Base-by-base conservation (phyloP, 2,329 filamentous ascomycete genomes). In the Metarhizium guizhouense region DNA sequence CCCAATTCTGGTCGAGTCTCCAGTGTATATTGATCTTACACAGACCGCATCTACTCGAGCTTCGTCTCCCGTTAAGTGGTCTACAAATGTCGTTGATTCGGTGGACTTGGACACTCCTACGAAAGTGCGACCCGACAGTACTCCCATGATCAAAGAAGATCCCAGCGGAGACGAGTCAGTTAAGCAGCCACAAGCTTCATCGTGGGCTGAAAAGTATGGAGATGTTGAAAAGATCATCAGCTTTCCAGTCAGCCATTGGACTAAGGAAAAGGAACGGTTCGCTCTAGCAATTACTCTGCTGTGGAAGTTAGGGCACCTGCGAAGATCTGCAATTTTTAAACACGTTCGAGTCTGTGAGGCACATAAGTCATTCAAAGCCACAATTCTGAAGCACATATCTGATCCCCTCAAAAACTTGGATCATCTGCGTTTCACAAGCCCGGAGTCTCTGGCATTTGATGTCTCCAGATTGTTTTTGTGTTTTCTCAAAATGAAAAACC, bases 1-100 rank as follows among this genome's bases (percentile, higher is more conserved):
- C 29, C 38, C 51, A 32, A 50, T 7, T 32, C 43, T 67, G 16
- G 45, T 54, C 10, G 64, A 67, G 25, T 57, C 61, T 36, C 57
- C 59, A 1, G 58, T 60, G 13, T 62, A 57, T 47, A 56, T 70
- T 29, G 68, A 71, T 53, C 62, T 71, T 13, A 70, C 68, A 16
- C 62, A 67, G 36, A 34, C 60, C 4, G 59, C 62, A 6, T 58
- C 56, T 4, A 56, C 47, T 36, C 43, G 32, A 29, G 36, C 54
- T 18, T 49, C 43, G n/a, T 62, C 62, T 16, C 62, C 62, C 2
- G 58, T 55, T 4, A 54, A 51, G 29, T 49, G 34, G 20, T 42
- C 32, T 4, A 50, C 32, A 11, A 16, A 34, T n/a, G 29, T 32
- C 11, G 47, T 8, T 29, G 36, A 32, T 25, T 32, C 47, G 18